A percentile compares a stretch with the other conserved stretches of the same genome.
These are phyloP conservation scores for Lithohypha guttulata DNA, from an alignment of 2,329 filamentous ascomycete genomes.

Conservation along the genomic window DNA sequence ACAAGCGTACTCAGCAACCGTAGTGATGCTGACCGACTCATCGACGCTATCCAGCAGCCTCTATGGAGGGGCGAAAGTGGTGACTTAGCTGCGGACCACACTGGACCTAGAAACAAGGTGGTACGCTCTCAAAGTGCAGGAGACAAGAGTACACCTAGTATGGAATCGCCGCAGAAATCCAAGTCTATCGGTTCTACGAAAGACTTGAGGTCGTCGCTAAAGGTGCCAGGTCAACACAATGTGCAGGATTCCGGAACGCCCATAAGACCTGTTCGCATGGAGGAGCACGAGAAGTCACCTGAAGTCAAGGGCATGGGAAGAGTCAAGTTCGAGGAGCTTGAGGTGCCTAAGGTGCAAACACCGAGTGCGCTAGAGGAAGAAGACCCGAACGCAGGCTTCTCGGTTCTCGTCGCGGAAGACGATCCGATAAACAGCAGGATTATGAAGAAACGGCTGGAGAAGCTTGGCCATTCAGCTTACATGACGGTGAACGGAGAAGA, in stretches of 20 bases:
- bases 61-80: slow-evolving; percentile 13
- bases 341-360: slow-evolving; percentile 1
- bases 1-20: slow-evolving; percentile 20
- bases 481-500: slow-evolving; percentile 77
- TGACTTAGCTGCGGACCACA: background rate
- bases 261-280: slow-evolving; percentile 25
- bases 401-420: slow-evolving; percentile 73
- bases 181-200: slow-evolving; percentile 14
- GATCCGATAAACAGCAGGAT: slow-evolving; percentile 81
- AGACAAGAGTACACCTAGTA: slow-evolving; percentile 11
- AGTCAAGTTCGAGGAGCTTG: slow-evolving; percentile 6
- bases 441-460: slow-evolving; percentile 67
- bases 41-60: slow-evolving; percentile 33
- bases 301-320: background rate
- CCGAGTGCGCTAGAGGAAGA: slow-evolving; percentile 1
- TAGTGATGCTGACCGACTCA: slow-evolving; percentile 33
- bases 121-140: slow-evolving; percentile 10
- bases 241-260: slow-evolving; percentile 28
- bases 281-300: slow-evolving; percentile 17
- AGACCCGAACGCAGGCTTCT: slow-evolving; percentile 33
- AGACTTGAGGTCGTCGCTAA: slow-evolving; percentile 17
- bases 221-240: slow-evolving; percentile 22
- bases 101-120: background rate
- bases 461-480: slow-evolving; percentile 58
- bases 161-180: background rate